phyloP scores from a whole-genome alignment of 148 eudicot genomes.

The Beta vulgaris region DNA sequence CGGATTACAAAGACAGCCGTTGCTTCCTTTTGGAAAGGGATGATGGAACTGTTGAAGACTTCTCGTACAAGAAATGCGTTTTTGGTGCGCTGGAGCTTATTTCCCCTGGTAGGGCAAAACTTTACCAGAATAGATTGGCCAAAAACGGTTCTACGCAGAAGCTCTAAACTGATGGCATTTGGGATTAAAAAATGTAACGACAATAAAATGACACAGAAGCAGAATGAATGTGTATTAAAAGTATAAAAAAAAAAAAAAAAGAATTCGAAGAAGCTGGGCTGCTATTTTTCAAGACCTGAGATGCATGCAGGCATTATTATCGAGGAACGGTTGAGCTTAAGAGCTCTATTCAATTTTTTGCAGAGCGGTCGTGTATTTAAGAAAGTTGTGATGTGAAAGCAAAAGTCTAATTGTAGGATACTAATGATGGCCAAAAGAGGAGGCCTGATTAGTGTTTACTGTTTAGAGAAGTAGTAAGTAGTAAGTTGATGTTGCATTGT shows the following conservation, averaged over 20 bases:
- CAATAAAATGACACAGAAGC: not conserved
- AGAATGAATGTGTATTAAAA: not conserved
- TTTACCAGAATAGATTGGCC: constrained; percentile 43
- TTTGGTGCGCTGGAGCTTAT: constrained; percentile 52
- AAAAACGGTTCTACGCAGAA: constrained; percentile 27
- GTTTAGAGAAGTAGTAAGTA: not conserved
- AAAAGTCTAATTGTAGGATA: no score
- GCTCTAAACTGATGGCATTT: constrained; percentile 11
- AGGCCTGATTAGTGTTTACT: not conserved
- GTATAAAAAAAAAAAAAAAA: not conserved
- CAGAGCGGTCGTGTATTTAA: not conserved
- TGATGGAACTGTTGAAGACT: constrained; percentile 71
- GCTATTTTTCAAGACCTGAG: not conserved
- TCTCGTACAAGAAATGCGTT: constrained; percentile 76
- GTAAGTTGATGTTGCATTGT: constrained; percentile 27
- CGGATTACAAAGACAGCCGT: constrained; percentile 46
- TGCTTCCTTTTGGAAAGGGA: constrained; percentile 65
- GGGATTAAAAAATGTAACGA: not conserved
- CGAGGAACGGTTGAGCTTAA: not conserved
- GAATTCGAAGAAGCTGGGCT: not conserved
- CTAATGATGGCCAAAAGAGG: not conserved
- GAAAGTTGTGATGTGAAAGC: not conserved
- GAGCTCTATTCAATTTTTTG: not conserved
- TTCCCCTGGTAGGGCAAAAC: constrained; percentile 51
- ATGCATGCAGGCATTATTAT: not conserved